Evolutionary conservation across 257 asterid genomes (phyloP).

Genomic region (Scutellaria galericulata): DNA sequence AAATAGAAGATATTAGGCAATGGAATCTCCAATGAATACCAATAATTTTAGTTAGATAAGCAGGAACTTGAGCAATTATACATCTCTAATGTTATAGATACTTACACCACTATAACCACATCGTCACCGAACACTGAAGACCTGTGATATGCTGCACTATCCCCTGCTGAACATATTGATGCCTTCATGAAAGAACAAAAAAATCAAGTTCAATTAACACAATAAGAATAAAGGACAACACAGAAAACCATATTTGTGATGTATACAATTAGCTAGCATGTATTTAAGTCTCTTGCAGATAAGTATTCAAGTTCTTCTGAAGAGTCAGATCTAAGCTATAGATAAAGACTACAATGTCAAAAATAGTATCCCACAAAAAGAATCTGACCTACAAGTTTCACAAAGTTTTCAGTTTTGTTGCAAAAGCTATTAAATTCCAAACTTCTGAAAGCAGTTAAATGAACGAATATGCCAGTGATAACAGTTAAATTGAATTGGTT

Average conservation of each 20-base stretch:
- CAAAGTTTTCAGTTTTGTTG: not conserved
- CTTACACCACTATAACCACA: slow-evolving; percentile 98
- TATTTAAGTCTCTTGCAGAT: slow-evolving; percentile 5
- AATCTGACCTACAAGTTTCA: not conserved
- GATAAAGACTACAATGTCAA: not conserved
- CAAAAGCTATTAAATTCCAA: not conserved
- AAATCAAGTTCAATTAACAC: not conserved
- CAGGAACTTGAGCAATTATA: slow-evolving; percentile 15
- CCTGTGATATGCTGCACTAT: slow-evolving; percentile 92
- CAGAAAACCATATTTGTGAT: not conserved
- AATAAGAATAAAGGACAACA: not conserved
- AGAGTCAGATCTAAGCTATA: not conserved
- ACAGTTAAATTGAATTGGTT: slow-evolving; percentile 1
- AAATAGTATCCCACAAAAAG: slow-evolving; percentile 3
- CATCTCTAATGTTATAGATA: too few relatives aligned
- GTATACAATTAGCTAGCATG: not conserved
- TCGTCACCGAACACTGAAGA: slow-evolving; percentile 91
- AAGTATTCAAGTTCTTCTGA: not conserved
- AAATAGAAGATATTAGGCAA: slow-evolving; percentile 25
- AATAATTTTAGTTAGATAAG: slow-evolving; percentile 12
- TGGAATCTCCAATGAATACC: not conserved
- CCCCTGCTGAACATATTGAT: slow-evolving; percentile 85
- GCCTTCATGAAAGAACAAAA: slow-evolving; percentile 60
- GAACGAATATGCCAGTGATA: not conserved
- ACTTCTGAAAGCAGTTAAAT: not conserved